Conservation (phyloP, 2,329 filamentous ascomycete species). For the Aschersonia sp. region DNA sequence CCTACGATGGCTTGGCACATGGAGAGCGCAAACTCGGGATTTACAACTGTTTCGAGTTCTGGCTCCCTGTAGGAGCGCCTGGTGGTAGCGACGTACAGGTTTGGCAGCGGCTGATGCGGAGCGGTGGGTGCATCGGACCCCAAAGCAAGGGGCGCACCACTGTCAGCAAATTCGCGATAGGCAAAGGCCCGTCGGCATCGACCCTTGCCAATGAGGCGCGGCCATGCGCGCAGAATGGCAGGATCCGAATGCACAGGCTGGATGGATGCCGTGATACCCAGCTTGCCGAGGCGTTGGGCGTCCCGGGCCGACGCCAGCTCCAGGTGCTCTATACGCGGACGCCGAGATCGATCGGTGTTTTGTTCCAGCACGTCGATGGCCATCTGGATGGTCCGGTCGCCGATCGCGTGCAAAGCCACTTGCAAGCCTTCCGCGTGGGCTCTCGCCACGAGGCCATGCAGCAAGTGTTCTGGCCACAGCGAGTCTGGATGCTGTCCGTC, state of each 20-base stretch:
- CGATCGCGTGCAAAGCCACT: conserved; percentile 51
- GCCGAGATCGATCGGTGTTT: conserved; percentile 25
- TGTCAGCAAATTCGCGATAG: conserved; percentile 44
- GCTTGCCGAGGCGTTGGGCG: conserved; percentile 36
- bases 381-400: conserved; percentile 41
- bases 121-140: conserved; percentile 47
- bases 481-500: conserved; percentile 30
- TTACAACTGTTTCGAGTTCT: conserved; percentile 25
- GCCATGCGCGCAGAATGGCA: conserved; percentile 47
- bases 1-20: conserved; percentile 38
- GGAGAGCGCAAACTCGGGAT: conserved; percentile 36
- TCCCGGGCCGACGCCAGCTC: conserved; percentile 42
- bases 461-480: conserved; percentile 37
- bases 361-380: conserved; percentile 40
- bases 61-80: conserved; percentile 38
- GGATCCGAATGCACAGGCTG: conserved; percentile 46
- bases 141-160: conserved; percentile 38
- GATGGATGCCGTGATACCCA: conserved; percentile 46
- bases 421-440: conserved; percentile 41
- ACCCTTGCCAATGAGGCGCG: conserved; percentile 35
- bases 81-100: conserved; percentile 45
- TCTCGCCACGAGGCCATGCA: conserved; percentile 37
- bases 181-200: conserved; percentile 46
- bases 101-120: conserved; percentile 36
- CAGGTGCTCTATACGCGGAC: conserved; percentile 51